Evolutionary conservation across 2,329 filamentous ascomycete genomes (phyloP).

Genomic region (Curvularia verruculosa): DNA sequence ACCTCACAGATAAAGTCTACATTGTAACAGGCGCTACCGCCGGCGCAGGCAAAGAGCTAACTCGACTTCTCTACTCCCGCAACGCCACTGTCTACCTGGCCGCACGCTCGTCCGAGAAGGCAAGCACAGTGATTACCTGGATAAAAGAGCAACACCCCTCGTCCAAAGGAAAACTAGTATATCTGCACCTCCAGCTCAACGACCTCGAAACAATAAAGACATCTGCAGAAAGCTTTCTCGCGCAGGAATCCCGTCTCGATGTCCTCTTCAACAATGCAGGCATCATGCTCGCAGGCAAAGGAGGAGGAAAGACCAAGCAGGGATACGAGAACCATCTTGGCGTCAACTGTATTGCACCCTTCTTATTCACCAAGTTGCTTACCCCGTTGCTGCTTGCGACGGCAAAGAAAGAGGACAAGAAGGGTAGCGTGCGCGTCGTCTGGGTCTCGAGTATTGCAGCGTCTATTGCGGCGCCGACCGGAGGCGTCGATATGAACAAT

Average conservation of each 20-base stretch:
- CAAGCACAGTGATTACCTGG: constrained; percentile 53
- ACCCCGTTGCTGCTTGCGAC: constrained; percentile 45
- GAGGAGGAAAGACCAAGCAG: constrained; percentile 32
- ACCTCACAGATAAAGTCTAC: constrained; percentile 55
- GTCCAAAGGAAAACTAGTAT: constrained; percentile 25
- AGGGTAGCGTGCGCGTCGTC: constrained; percentile 44
- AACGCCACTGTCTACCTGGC: constrained; percentile 64
- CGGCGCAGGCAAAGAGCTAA: constrained; percentile 60
- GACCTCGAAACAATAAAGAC: constrained; percentile 50
- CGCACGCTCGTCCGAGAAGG: constrained; percentile 50
- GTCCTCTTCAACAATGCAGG: constrained; percentile 51
- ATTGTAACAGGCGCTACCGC: constrained; percentile 60
- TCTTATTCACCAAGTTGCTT: constrained; percentile 50
- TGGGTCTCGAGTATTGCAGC: constrained; percentile 36
- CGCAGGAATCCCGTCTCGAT: constrained; percentile 50
- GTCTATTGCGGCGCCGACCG: constrained; percentile 14
- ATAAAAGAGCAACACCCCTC: constrained; percentile 47
- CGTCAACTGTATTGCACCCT: constrained; percentile 51
- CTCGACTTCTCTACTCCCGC: constrained; percentile 60
- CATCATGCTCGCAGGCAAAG: constrained; percentile 39
- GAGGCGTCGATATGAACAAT: constrained; percentile 28
- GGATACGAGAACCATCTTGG: constrained; percentile 45
- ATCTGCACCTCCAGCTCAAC: constrained; percentile 49
- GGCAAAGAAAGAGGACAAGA: constrained; percentile 23
- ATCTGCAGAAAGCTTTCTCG: constrained; percentile 47